Base-by-base conservation (phyloP, 306 rosid species). In the Geum urbanum region DNA sequence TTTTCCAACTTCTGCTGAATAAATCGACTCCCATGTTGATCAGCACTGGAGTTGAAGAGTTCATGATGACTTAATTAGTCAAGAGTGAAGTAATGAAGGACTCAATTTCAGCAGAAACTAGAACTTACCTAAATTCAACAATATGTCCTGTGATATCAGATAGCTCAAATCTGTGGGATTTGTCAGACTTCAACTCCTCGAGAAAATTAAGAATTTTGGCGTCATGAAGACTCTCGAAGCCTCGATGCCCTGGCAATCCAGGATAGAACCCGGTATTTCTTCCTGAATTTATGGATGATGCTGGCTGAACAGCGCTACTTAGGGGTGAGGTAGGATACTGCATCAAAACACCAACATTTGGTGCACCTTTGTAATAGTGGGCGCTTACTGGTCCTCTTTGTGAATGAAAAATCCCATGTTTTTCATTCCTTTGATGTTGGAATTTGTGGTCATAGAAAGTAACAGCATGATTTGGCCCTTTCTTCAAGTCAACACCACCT, bases 11-110 rank as follows among this genome's bases (percentile, higher is more conserved):
- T 84, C 83, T 80, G 95, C 84, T 88, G 91, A 70, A 88, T 88
- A 78, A 88, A 86, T 51, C 95, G 89, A 80, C 95, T 86, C 82
- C 95, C 91, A 66, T 88, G 89, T 78, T 88, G 95, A 74, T 88
- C 91, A 67, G 80, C 62, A 65, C 95, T 88, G 89, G 54, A 60
- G 69, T 72, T 7, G 57, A 76, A 66, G 71, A 71, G 9, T 48
- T 52, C 45, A 77, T 5, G 37, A 65, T 54, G 16, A 70, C 44
- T 56, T 16, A 65, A 69, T 39, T 27, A 12, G 32, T 56, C 37
- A 24, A 3, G 5, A 24, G 43, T 5, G 16, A 44, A 15, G 41
- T 41, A 54, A 18, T 9, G 19, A 53, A 9, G 4, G 9, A 72
- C 22, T 43, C 46, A 48, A 44, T 39, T 53, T 59, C 47, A 51